Conservation (phyloP, 2,329 filamentous ascomycete species). For the Verticillium zaregamsianum region DNA sequence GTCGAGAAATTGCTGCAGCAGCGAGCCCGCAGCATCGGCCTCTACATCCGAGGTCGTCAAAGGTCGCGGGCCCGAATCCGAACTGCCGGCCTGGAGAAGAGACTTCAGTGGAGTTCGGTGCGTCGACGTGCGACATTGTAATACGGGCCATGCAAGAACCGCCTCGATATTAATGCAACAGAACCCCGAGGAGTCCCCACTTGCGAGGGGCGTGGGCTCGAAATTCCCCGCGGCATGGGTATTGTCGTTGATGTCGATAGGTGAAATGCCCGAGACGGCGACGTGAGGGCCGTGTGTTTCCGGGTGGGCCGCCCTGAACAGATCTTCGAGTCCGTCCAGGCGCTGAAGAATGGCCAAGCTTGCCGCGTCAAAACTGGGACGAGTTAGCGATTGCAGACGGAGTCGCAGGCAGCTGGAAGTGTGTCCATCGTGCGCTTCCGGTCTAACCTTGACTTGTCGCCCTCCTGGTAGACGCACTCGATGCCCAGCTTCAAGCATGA, state of each 20-base stretch:
- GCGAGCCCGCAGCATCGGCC: not conserved
- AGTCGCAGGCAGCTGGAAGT: too few relatives aligned
- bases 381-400: not conserved
- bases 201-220: too few relatives aligned
- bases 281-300: too few relatives aligned
- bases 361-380: constrained; percentile 1
- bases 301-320: not conserved
- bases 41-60: not conserved
- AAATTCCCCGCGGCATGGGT: too few relatives aligned
- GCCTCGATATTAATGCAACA: too few relatives aligned
- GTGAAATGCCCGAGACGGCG: too few relatives aligned
- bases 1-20: not conserved
- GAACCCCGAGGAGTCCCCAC: too few relatives aligned
- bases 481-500: constrained; percentile 2
- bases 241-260: too few relatives aligned
- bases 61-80: not conserved
- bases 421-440: too few relatives aligned
- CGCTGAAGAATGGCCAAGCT: constrained; percentile 1
- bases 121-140: too few relatives aligned
- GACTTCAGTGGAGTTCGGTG: not conserved
- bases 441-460: constrained; percentile 2
- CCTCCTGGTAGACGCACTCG: constrained; percentile 4
- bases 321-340: not conserved
- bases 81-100: not conserved
- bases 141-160: too few relatives aligned